These are phyloP conservation scores for Magnaporthales sp. DNA, from an alignment of 2,329 filamentous ascomycete species.

Conservation along the genomic window DNA sequence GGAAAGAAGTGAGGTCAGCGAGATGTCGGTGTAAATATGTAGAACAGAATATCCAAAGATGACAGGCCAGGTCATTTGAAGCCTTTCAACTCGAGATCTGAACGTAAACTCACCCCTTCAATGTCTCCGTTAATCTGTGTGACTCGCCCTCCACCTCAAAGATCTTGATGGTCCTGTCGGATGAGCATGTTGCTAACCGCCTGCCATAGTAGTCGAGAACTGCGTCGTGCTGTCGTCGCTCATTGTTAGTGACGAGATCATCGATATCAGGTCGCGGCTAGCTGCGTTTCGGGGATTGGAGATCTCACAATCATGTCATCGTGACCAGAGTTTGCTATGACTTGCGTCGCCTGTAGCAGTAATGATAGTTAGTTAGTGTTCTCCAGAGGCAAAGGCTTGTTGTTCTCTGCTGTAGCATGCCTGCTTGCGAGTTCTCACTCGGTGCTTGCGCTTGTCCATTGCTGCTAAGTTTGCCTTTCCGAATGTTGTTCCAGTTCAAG, in stretches of 20 bases:
- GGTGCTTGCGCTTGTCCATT: not conserved
- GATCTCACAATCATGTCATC: constrained; percentile 98
- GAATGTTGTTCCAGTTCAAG: not conserved
- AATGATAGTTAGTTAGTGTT: not conserved
- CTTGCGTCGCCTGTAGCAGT: constrained; percentile 44
- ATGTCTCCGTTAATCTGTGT: constrained; percentile 81
- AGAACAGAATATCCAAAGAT: not conserved
- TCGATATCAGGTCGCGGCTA: not conserved
- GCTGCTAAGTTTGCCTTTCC: not conserved
- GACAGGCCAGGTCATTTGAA: not conserved
- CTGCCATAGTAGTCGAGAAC: constrained; percentile 98
- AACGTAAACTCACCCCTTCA: constrained; percentile 66
- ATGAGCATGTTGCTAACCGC: constrained; percentile 91
- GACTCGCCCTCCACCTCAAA: constrained; percentile 94
- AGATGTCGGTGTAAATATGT: not conserved
- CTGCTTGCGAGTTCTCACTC: not conserved
- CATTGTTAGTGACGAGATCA: constrained; percentile 8
- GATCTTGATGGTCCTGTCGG: constrained; percentile 98
- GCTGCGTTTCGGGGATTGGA: not conserved
- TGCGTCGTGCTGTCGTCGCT: constrained; percentile 69
- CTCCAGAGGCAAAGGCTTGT: not conserved
- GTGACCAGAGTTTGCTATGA: constrained; percentile 80
- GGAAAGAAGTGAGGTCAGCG: not conserved
- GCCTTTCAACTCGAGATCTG: not conserved
- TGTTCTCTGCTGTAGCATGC: not conserved